Evolutionary conservation across 257 asterid genomes (phyloP), one percentile per base, ranked within the genome.

Genomic region (Coffea eugenioides): DNA sequence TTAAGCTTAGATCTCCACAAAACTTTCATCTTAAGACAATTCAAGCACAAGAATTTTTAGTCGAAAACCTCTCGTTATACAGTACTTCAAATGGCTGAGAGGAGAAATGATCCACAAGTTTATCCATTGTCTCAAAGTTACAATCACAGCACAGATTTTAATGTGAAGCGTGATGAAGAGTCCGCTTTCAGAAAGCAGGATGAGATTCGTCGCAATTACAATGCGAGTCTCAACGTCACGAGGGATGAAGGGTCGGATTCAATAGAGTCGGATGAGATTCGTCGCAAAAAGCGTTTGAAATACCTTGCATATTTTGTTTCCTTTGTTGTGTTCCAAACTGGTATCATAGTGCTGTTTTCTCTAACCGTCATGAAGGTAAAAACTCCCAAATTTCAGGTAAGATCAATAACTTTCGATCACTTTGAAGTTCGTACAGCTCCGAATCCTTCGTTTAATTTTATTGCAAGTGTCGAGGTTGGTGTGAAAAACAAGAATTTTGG

Each of bases 401-500:
- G 13, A 10, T 80, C 83, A 0, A 68, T 73, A 16, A 71, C 48
- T 71, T 34, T 88, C 62, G 66, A 59, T 34, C 23, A 3, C 77
- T 43, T 54, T 71, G 73, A 69, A 3, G 45, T 71, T 18, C 71
- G 48, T 70, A 80, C 36, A 15, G 62, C 8, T 8, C 68, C 46
- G n/a, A 75, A 21, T 10, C 77, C 87, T n/a, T 66, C 80, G 11
- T 81, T 90, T 48, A 56, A 48, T 52, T 65, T 80, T 1, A 81
- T 57, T 67, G 39, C 89, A 83, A 81, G 67, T 73, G 84, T 82
- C 23, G 79, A 73, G 34, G 46, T 90, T 31, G 57, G 84, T 8
- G 49, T 90, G n/a, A 85, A 80, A 83, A 90, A 90, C 84, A 2
- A 74, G 1, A 90, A 90, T 56, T 90, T 90, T 65, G 90, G 94